phyloP scores from a whole-genome alignment of 495 filamentous ascomycete genomes.

The Mytilinidion resinicola region DNA sequence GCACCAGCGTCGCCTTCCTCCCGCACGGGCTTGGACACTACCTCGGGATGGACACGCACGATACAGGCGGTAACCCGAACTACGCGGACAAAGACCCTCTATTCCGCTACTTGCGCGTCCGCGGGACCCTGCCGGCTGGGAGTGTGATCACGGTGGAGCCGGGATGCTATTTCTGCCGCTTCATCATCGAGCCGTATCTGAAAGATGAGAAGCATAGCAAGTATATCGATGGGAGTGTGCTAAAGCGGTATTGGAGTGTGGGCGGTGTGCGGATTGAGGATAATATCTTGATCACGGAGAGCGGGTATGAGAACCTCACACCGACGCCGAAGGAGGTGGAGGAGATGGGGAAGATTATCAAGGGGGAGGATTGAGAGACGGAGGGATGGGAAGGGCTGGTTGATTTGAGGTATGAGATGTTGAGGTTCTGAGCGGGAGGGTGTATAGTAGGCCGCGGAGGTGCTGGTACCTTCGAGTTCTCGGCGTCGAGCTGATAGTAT shows the following conservation, averaged over 20 bases:
- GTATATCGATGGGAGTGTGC: slow-evolving; percentile 65
- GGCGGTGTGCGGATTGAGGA: slow-evolving; percentile 79
- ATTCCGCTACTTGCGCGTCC: slow-evolving; percentile 79
- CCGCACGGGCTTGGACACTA: slow-evolving; percentile 91
- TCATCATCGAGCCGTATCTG: slow-evolving; percentile 81
- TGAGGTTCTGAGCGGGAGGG: too few species aligned
- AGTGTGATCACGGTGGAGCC: slow-evolving; percentile 88
- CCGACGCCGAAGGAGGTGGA: slow-evolving; percentile 64
- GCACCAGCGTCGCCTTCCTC: slow-evolving; percentile 81
- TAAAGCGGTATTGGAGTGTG: slow-evolving; percentile 83
- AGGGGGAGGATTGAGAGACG: background rate
- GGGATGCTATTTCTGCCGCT: slow-evolving; percentile 89
- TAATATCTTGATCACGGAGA: slow-evolving; percentile 71
- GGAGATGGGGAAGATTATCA: slow-evolving; percentile 54
- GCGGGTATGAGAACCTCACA: slow-evolving; percentile 75
- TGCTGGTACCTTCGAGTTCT: too few species aligned
- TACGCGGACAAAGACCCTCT: slow-evolving; percentile 77
- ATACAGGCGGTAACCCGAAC: slow-evolving; percentile 80
- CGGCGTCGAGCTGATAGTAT: too few species aligned
- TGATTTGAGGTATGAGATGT: too few species aligned
- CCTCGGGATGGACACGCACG: slow-evolving; percentile 91
- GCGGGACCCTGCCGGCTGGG: slow-evolving; percentile 65
- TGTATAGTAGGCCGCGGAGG: too few species aligned
- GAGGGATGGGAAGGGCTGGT: too few species aligned
- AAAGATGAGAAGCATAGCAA: slow-evolving; percentile 60